Evolutionary conservation across 1,139 yeast genomes (phyloP), one percentile per base, ranked within the genome.

Genomic region (Nakaseomyces glabratus): DNA sequence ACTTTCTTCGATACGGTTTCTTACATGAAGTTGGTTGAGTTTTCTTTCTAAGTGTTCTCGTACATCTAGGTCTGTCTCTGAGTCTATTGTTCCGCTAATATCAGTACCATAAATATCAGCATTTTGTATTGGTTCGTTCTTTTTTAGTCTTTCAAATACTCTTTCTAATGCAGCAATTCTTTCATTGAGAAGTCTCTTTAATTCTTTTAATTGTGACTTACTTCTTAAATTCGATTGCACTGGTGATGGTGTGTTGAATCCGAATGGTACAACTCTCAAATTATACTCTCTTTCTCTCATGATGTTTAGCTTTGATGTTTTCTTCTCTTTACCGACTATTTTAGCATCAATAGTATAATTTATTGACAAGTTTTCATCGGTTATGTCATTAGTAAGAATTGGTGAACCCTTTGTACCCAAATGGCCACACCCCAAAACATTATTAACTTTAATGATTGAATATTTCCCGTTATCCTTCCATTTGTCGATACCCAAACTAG

Each of bases 401-500:
- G 64, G 63, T 0, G 66, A 55, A 0, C 70, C 71, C 31, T 47
- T 49, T 12, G 43, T 42, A 1, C 57, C 57, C 13, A 50, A 44
- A 17, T 61, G 59, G 5, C 70, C 71, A 47, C 65, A 67, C 1
- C 67, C 66, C 5, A 62, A 47, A 2, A 49, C 33, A 2, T 52
- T 48, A 30, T 59, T 48, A 22, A 57, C 42, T 24, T 49, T 47
- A 12, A 59, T 49, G 1, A 45, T 32, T 54, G 44, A 66, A 32
- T 52, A 52, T 25, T 45, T 47, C 1, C 58, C 52, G 9, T 43
- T 38, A 65, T 45, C 42, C 25, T 45, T 45, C n/a, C 69, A 62
- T 13, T 55, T 52, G 47, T 73, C 78, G 3, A 74, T 52, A 4
- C 85, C 85, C 52, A 73, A 60, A 11, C 81, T 66, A 6, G 85